Conservation (phyloP, 306 rosid genomes). For the Sphenostylis stenocarpa region DNA sequence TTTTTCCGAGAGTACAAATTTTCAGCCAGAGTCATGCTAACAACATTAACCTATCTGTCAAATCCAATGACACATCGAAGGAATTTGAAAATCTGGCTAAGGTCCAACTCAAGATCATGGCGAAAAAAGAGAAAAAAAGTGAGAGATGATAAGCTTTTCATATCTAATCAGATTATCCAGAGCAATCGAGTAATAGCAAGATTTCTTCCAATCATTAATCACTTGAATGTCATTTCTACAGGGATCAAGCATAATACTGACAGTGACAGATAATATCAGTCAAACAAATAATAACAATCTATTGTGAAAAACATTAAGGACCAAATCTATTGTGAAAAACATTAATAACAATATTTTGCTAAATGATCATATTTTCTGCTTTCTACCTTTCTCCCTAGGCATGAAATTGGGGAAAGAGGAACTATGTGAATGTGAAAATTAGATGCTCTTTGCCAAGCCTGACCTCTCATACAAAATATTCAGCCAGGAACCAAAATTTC, state of each 20-base stretch:
- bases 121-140: background rate
- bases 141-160: background rate
- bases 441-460: background rate
- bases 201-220: constrained; percentile 10
- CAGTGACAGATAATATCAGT: background rate
- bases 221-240: background rate
- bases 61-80: background rate
- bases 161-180: background rate
- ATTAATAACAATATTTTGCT: too few species aligned
- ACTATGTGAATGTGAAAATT: too few species aligned
- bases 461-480: background rate
- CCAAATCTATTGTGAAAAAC: too few species aligned
- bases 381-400: too few species aligned
- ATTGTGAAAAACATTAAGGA: background rate
- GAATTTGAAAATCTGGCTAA: background rate
- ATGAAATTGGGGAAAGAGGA: too few species aligned
- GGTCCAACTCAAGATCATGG: background rate
- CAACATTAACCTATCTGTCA: background rate
- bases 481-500: background rate
- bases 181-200: background rate
- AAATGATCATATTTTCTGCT: too few species aligned
- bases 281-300: background rate
- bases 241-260: background rate
- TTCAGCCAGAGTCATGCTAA: constrained; percentile 12
- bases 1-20: background rate